These are phyloP conservation scores for Westerdykella aurantiaca DNA, from an alignment of 2,329 filamentous ascomycete species.

Conservation along the genomic window DNA sequence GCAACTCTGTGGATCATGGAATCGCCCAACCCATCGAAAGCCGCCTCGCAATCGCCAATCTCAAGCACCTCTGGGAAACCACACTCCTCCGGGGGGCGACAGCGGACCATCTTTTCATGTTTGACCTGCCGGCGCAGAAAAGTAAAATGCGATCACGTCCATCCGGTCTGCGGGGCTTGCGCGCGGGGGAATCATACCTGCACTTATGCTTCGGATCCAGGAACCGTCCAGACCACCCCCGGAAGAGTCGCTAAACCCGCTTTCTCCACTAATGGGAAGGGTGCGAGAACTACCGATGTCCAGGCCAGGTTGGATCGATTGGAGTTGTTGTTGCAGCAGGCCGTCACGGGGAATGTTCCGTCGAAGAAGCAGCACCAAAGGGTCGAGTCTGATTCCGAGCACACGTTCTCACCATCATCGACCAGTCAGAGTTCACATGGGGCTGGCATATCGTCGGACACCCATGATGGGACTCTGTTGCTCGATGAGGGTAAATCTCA, in stretches of 20 bases:
- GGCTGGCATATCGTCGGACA: slow-evolving; percentile 33
- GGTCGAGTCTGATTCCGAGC: slow-evolving; percentile 15
- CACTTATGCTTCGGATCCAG: slow-evolving; percentile 29
- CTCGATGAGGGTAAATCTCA: slow-evolving; percentile 35
- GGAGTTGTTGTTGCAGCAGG: slow-evolving; percentile 32
- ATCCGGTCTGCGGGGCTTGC: slow-evolving; percentile 36
- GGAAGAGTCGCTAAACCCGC: slow-evolving; percentile 25
- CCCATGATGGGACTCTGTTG: slow-evolving; percentile 32
- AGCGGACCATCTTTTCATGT: slow-evolving; percentile 36
- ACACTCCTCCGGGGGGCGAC: slow-evolving; percentile 21
- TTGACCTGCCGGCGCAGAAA: slow-evolving; percentile 36
- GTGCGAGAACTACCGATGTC: slow-evolving; percentile 26
- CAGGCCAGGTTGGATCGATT: slow-evolving; percentile 34
- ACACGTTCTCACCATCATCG: slow-evolving; percentile 23
- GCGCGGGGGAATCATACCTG: slow-evolving; percentile 34
- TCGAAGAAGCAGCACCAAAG: slow-evolving; percentile 12
- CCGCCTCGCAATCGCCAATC: slow-evolving; percentile 18
- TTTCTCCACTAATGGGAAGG: slow-evolving; percentile 12
- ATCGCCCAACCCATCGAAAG: slow-evolving; percentile 22
- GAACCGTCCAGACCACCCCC: slow-evolving; percentile 8
- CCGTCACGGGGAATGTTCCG: slow-evolving; percentile 16
- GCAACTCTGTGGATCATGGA: not conserved
- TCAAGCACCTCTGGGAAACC: slow-evolving; percentile 20
- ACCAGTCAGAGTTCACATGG: slow-evolving; percentile 30
- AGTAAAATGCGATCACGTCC: slow-evolving; percentile 36